A percentile compares a stretch with the other conserved stretches of the same genome.
These are phyloP conservation scores for Staphylotrichum longicolle DNA, from an alignment of 495 filamentous ascomycete species.

Conservation along the genomic window DNA sequence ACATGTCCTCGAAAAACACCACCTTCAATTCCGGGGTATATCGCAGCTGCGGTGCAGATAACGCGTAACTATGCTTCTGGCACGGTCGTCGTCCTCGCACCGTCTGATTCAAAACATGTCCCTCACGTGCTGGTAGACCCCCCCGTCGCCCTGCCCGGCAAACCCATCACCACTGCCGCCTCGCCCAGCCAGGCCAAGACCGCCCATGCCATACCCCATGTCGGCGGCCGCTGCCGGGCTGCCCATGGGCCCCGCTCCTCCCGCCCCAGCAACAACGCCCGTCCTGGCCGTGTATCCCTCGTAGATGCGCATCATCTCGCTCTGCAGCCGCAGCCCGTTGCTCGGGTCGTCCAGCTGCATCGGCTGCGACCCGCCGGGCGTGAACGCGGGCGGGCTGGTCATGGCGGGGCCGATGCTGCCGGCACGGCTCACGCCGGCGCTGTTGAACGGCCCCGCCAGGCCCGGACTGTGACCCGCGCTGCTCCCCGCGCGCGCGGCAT, in stretches of 20 bases:
- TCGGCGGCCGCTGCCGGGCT: not conserved
- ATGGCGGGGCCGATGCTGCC: constrained; percentile 6
- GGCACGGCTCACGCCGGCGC: not conserved
- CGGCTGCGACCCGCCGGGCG: constrained; percentile 15
- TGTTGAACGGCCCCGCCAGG: not conserved
- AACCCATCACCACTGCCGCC: not conserved
- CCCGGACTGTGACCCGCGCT: constrained; percentile 11
- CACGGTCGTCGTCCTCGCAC: too few relatives aligned
- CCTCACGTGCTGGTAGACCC: constrained; percentile 27
- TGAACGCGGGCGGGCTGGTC: not conserved
- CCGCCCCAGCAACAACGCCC: not conserved
- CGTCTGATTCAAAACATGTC: constrained; percentile 24
- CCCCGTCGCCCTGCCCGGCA: constrained; percentile 4
- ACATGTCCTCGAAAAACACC: too few relatives aligned
- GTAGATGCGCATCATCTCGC: constrained; percentile 48
- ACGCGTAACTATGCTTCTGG: too few relatives aligned
- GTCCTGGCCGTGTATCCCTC: constrained; percentile 32
- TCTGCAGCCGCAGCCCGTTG: constrained; percentile 44
- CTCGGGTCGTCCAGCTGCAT: constrained; percentile 25
- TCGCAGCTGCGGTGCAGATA: too few relatives aligned
- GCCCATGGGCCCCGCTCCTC: not conserved
- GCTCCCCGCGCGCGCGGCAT: not conserved
- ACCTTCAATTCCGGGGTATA: not conserved
- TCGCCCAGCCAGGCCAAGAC: constrained; percentile 1
- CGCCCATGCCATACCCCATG: constrained; percentile 9